Conservation (phyloP, 1,284 basidiomycete species). For the Volvariella volvacea region DNA sequence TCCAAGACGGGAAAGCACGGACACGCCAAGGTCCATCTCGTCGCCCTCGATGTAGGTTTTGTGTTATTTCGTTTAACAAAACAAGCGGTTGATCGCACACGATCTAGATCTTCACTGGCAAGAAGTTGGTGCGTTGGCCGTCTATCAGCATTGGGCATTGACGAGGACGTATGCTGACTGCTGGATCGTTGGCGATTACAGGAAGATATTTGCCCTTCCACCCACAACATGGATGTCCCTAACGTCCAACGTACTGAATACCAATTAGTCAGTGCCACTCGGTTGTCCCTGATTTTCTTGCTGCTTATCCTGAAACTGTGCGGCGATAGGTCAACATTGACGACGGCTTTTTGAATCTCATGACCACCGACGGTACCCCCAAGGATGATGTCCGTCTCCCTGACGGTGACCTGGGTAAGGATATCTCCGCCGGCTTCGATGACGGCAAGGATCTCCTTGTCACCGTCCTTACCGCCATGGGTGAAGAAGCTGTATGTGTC, state of each 20-base stretch:
- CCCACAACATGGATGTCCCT: constrained; percentile 99
- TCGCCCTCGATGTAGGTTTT: constrained; percentile 86
- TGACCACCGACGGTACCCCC: constrained; percentile 75
- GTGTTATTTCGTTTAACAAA: constrained; percentile 5
- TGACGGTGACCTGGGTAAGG: constrained; percentile 76
- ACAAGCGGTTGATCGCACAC: constrained; percentile 6
- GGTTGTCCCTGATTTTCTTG: constrained; percentile 1
- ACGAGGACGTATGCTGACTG: background rate
- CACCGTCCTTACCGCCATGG: constrained; percentile 90
- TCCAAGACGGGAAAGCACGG: constrained; percentile 99
- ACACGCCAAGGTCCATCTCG: constrained; percentile 98
- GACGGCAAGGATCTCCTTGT: constrained; percentile 85
- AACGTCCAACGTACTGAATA: constrained; percentile 91
- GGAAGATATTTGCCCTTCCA: constrained; percentile 99
- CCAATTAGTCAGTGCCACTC: constrained; percentile 64
- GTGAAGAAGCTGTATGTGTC: constrained; percentile 62
- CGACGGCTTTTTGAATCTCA: constrained; percentile 93
- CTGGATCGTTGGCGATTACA: constrained; percentile 20
- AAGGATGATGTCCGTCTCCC: constrained; percentile 98
- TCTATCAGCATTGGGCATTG: background rate
- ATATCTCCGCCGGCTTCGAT: constrained; percentile 75
- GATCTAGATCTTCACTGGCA: constrained; percentile 86
- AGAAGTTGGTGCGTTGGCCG: constrained; percentile 69
- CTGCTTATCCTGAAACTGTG: constrained; percentile 5
- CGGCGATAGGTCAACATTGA: constrained; percentile 69